These are phyloP conservation scores for Umbelopsis vinacea DNA, from an alignment of 192 early-diverging fungal genomes.

Conservation along the genomic window DNA sequence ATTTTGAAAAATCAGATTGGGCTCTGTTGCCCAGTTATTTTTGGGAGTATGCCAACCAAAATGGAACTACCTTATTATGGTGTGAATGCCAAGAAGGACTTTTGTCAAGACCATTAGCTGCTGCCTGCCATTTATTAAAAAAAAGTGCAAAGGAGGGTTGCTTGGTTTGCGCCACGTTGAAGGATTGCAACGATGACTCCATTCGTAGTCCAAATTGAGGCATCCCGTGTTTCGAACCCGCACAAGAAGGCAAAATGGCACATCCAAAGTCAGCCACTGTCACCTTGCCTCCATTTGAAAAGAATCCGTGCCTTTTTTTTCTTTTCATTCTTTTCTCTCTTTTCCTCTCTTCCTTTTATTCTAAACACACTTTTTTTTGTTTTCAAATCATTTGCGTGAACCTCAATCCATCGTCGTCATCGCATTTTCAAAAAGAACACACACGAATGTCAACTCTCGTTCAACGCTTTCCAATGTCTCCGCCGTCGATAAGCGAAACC, in stretches of 20 bases:
- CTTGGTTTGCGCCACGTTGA: background rate
- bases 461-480: background rate
- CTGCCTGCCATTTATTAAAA: too few relatives aligned
- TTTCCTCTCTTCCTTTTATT: constrained; percentile 5
- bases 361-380: background rate
- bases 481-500: background rate
- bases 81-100: background rate
- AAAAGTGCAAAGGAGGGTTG: background rate
- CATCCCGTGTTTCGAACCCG: constrained; percentile 12
- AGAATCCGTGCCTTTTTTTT: background rate
- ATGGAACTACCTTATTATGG: background rate
- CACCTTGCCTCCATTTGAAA: constrained; percentile 8
- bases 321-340: constrained; percentile 6
- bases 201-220: background rate
- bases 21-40: too few relatives aligned
- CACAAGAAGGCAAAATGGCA: constrained; percentile 14
- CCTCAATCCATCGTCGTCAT: background rate
- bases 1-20: too few relatives aligned
- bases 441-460: constrained; percentile 10
- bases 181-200: background rate
- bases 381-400: background rate
- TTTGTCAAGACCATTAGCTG: too few relatives aligned
- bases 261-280: constrained; percentile 18
- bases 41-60: background rate
- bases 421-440: background rate